These are phyloP conservation scores for Viola odorata DNA, from an alignment of 345 rosid species.

Conservation along the genomic window DNA sequence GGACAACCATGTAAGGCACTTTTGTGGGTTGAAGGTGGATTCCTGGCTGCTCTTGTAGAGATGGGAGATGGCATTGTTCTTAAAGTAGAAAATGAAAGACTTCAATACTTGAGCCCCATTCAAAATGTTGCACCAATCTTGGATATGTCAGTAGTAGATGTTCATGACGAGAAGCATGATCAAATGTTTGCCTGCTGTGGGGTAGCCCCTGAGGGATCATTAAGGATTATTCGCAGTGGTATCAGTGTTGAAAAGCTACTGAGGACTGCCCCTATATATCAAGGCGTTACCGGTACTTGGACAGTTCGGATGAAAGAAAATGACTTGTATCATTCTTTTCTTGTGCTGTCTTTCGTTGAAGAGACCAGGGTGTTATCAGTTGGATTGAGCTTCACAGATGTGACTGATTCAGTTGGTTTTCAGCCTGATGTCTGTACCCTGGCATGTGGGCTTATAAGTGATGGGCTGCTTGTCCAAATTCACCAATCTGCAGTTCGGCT, in stretches of 20 bases:
- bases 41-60: constrained; percentile 72
- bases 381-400: constrained; percentile 90
- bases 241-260: constrained; percentile 74
- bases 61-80: constrained; percentile 92
- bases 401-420: constrained; percentile 93
- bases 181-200: constrained; percentile 97
- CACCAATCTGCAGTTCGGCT: constrained; percentile 78
- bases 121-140: constrained; percentile 90
- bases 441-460: constrained; percentile 83
- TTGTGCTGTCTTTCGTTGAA: constrained; percentile 90
- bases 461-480: constrained; percentile 83
- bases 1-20: constrained; percentile 75
- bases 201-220: constrained; percentile 91
- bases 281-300: constrained; percentile 93
- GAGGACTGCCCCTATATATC: constrained; percentile 83
- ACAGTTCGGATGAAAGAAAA: constrained; percentile 65
- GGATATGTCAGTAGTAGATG: constrained; percentile 84
- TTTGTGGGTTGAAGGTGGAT: constrained; percentile 86
- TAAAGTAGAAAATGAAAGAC: constrained; percentile 63
- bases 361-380: constrained; percentile 94
- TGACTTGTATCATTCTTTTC: constrained; percentile 84
- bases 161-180: constrained; percentile 79
- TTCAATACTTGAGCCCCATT: constrained; percentile 50
- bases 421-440: constrained; percentile 88
- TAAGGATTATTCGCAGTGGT: constrained; percentile 86